Base-by-base conservation (phyloP, 768 basidiomycete genomes). In the Lentinula raphanica region DNA sequence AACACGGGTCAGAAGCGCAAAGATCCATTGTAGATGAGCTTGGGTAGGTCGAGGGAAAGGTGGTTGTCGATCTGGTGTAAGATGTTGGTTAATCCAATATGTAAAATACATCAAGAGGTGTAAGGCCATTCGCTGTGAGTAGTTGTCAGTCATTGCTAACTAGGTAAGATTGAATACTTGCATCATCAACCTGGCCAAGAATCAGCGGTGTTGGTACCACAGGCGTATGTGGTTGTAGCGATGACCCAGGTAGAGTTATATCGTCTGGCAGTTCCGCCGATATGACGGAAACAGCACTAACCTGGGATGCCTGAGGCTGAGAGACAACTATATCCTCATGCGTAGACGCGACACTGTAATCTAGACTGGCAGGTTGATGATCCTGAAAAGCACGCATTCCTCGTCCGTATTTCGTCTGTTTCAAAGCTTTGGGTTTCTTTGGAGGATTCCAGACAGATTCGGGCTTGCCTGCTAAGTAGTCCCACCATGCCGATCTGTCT, bases 51-150 rank as follows among this genome's bases (percentile, higher is more conserved):
- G 67, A 63, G 72, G 74, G 49, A 67, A 61, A 21, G 65, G 66
- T 29, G 73, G 64, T 58, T 76, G 71, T 5, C 69, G 70, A 3
- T 62, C 64, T 23, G 77, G 70, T 46, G 84, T 76, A 6, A 89
- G 68, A 60, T 87, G 78, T 13, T 79, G 58, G 61, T 86, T 85
- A 61, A 90, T 85, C 90, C 90, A 93, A 65, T 91, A 81, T 17
- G 83, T 78, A 68, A 92, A 92, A 68, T 91, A 92, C 87, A 89
- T 90, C 59, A 93, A 70, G 45, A 92, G 76, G 67, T 90, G 90
- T 27, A 92, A 67, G 4, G 88, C 82, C 68, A 77, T 82, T 65
- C 80, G 79, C 90, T 92, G 62, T 31, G 59, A 53, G 49, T 25
- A 2, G 8, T 19, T 66, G 59, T 53, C 15, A 15, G 9, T 32